Evolutionary conservation across 352 stramenopile species (phyloP), one percentile per base, ranked within the genome.

Genomic region (Pythium brassicae): DNA sequence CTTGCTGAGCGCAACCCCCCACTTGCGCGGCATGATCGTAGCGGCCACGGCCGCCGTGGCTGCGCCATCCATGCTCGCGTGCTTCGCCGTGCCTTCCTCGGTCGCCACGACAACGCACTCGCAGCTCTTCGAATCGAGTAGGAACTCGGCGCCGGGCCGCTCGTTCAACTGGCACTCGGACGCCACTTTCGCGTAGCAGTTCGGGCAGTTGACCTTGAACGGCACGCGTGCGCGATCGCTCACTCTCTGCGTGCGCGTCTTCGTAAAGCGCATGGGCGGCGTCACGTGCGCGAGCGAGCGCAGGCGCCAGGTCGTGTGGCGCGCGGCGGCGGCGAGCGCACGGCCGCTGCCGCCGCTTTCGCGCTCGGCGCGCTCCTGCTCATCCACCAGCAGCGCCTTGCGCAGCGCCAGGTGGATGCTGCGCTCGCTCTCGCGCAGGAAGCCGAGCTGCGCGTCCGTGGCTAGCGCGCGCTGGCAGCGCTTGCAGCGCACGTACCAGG

Each of bases 101-200:
- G 46, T 53, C 42, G 69, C 62, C 20, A 73, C n/a, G 27, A 74
- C 59, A 32, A 74, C 59, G 50, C 67, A 77, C 0, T 52, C 23
- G 53, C 74, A 87, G 4, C 57, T 66, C 51, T 78, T 88, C 12
- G 69, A 69, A 54, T 87, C 65, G 20, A 92, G 61, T 12, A 86
- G 50, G 44, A 79, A 70, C 35, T 86, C 68, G 15, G 66, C 76
- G 32, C 66, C 77, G 6, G 57, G 57, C 6, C 57, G 50, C 50
- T 53, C 57, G 57, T 89, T 68, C 12, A 92, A 53, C 14, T 83
- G 52, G 37, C 81, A 69, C 29, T 86, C 69, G 14, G 62, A 72
- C 43, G 68, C 82, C 0, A 89, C 52, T 46, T 89, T 88, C 12
- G 44, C 34, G 25, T 76, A 57, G 34, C 82, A 92, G 2, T 48